Percentiles rank a stretch among this genome's conserved stretches.
Evolutionary conservation across 2,329 filamentous ascomycete species (phyloP).

Genomic region (Nemania sp.): DNA sequence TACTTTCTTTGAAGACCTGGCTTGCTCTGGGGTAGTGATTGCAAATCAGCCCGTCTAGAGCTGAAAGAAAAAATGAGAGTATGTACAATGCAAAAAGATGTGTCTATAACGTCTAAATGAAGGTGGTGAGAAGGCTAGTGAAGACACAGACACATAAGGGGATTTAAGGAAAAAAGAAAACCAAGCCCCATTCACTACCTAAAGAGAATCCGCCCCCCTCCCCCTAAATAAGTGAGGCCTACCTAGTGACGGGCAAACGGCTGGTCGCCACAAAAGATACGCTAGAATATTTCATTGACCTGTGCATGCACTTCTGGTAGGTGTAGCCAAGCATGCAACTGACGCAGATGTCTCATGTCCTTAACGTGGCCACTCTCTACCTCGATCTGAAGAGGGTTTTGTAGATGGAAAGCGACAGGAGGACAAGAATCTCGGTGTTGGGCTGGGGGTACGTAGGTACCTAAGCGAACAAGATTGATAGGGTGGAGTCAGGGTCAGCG

Average conservation of each 20-base stretch:
- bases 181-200: not conserved
- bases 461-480: not conserved
- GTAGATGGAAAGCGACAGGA: too few relatives aligned
- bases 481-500: slow-evolving; percentile 4
- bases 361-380: too few relatives aligned
- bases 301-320: too few relatives aligned
- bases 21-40: slow-evolving; percentile 7
- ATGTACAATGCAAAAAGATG: slow-evolving; percentile 7
- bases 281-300: too few relatives aligned
- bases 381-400: too few relatives aligned
- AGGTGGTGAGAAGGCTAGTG: not conserved
- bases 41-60: slow-evolving; percentile 18
- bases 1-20: slow-evolving; percentile 3
- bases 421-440: too few relatives aligned
- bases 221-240: not conserved
- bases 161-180: slow-evolving; percentile 32
- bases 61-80: not conserved
- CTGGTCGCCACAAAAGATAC: too few relatives aligned
- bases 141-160: not conserved
- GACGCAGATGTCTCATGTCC: too few relatives aligned
- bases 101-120: slow-evolving; percentile 25
- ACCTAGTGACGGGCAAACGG: not conserved
- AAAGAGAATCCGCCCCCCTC: not conserved
- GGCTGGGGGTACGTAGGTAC: not conserved
- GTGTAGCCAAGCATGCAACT: too few relatives aligned